Conservation (phyloP, 2,329 filamentous ascomycete genomes). For the Aspergillus persii region DNA sequence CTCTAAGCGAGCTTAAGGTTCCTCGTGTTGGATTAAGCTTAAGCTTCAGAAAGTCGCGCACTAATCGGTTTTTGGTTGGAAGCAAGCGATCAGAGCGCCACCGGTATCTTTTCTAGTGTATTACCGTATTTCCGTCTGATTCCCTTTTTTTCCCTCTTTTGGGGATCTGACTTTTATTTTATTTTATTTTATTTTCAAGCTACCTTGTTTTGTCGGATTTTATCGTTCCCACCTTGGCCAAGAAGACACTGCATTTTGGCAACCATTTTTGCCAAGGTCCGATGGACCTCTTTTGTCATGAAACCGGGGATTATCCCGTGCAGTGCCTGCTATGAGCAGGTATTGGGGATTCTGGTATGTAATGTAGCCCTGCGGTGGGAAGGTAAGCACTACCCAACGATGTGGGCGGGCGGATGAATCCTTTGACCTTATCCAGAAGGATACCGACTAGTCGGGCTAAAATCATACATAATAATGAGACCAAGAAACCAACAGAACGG, state of each 20-base stretch:
- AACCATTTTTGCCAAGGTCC: not conserved
- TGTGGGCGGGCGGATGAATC: not conserved
- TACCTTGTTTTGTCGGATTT: not conserved
- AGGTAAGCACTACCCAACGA: not conserved
- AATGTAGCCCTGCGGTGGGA: not conserved
- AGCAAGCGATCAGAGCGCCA: constrained; percentile 35
- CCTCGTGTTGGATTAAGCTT: constrained; percentile 47
- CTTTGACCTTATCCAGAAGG: not conserved
- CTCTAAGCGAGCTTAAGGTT: constrained; percentile 39
- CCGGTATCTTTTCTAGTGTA: constrained; percentile 20
- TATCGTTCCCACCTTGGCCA: not conserved
- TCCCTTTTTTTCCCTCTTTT: constrained; percentile 9
- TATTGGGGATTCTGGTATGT: not conserved
- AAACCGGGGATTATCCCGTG: not conserved
- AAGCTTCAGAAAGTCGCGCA: constrained; percentile 39
- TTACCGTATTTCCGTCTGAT: constrained; percentile 12
- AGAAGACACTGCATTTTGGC: not conserved
- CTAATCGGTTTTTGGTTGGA: constrained; percentile 29
- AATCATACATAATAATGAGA: not conserved
- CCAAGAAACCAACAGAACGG: not conserved
- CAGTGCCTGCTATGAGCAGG: not conserved
- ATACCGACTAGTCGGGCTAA: not conserved
- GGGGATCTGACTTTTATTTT: not conserved
- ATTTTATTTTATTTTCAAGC: not conserved
- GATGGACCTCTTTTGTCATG: not conserved